Evolutionary conservation across 2,329 filamentous ascomycete species (phyloP).

Genomic region (Drechslerella dactyloides): DNA sequence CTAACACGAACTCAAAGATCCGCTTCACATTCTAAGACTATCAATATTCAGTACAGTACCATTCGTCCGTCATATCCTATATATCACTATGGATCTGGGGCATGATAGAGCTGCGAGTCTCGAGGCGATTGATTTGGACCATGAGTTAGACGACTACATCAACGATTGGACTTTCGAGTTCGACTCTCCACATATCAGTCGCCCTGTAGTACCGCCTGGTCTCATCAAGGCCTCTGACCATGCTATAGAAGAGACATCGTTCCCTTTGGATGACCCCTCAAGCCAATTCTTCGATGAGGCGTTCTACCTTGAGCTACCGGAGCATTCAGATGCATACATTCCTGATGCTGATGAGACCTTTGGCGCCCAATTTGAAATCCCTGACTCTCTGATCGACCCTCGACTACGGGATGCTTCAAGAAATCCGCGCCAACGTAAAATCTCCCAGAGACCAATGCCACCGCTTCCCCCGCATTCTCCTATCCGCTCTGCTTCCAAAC

Average conservation of each 20-base stretch:
- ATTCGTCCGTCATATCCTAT: neutral
- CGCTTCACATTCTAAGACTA: slow-evolving; percentile 5
- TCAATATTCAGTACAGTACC: slow-evolving; percentile 1
- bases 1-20: slow-evolving; percentile 8
- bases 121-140: slow-evolving; percentile 17
- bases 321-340: neutral
- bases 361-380: neutral
- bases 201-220: neutral
- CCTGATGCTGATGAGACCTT: neutral
- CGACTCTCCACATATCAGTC: neutral
- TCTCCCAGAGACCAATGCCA: neutral
- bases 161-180: slow-evolving; percentile 16
- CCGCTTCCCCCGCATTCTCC: neutral
- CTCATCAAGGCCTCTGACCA: neutral
- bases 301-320: slow-evolving; percentile 9
- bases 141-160: slow-evolving; percentile 46
- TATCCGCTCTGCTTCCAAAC: neutral
- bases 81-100: slow-evolving; percentile 20
- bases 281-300: slow-evolving; percentile 32
- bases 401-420: slow-evolving; percentile 4
- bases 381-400: slow-evolving; percentile 34
- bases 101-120: neutral
- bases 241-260: neutral
- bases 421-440: neutral
- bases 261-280: neutral